Evolutionary conservation across 2,329 filamentous ascomycete genomes (phyloP).

Genomic region (Fusarium sp.): DNA sequence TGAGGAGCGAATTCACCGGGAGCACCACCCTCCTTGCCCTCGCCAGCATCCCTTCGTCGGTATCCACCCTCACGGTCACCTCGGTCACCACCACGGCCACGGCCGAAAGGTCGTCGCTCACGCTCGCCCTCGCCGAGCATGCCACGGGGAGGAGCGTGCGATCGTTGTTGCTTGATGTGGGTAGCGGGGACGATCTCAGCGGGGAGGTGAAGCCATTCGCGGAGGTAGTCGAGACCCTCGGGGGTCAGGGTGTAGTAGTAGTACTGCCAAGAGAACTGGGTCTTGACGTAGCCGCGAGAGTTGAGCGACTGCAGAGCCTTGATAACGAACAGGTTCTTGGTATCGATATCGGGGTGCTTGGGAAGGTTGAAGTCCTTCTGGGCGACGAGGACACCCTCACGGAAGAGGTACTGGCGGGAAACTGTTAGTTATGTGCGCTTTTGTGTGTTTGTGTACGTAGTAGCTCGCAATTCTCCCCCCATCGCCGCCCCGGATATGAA

Average conservation of each 20-base stretch:
- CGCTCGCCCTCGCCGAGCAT: slow-evolving; percentile 91
- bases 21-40: slow-evolving; percentile 90
- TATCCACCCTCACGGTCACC: slow-evolving; percentile 90
- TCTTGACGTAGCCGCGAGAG: slow-evolving; percentile 99
- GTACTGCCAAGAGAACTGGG: slow-evolving; percentile 99
- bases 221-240: slow-evolving; percentile 99
- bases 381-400: slow-evolving; percentile 90
- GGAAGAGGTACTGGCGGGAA: slow-evolving; percentile 85
- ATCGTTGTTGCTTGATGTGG: slow-evolving; percentile 99
- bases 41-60: slow-evolving; percentile 86
- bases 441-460: slow-evolving; percentile 20
- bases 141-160: slow-evolving; percentile 95
- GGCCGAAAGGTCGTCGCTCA: slow-evolving; percentile 85
- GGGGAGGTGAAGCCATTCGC: slow-evolving; percentile 99
- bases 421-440: slow-evolving; percentile 38
- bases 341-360: slow-evolving; percentile 98
- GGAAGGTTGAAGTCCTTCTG: slow-evolving; percentile 99
- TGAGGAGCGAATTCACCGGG: slow-evolving; percentile 91
- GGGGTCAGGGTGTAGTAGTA: slow-evolving; percentile 99
- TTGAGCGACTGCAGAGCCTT: slow-evolving; percentile 98
- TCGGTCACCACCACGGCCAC: slow-evolving; percentile 78
- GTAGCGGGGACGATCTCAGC: slow-evolving; percentile 99
- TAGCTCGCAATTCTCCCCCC: slow-evolving; percentile 28
- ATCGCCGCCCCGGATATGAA: slow-evolving; percentile 14
- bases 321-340: slow-evolving; percentile 99